Conservation (phyloP, 2,329 filamentous ascomycete species). For the Alternaria sp. region DNA sequence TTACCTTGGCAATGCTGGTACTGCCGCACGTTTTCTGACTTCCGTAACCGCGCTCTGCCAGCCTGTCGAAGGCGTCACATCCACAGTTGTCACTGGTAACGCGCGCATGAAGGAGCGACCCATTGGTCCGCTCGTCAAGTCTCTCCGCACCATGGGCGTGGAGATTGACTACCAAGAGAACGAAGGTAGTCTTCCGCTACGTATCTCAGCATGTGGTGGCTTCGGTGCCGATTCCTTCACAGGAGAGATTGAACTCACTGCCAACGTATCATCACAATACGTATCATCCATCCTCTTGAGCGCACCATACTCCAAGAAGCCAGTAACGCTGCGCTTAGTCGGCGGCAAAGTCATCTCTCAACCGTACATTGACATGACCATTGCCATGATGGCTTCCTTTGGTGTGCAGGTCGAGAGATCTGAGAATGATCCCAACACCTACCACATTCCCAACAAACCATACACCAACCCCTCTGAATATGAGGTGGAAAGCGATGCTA, state of each 20-base stretch:
- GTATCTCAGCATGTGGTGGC: conserved; percentile 70
- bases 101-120: conserved; percentile 95
- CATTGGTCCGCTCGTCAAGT: conserved; percentile 91
- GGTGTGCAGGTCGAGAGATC: conserved; percentile 83
- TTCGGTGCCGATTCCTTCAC: conserved; percentile 72
- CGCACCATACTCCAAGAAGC: conserved; percentile 93
- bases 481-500: conserved; percentile 94
- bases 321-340: conserved; percentile 87
- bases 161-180: conserved; percentile 85
- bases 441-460: conserved; percentile 85
- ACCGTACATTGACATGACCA: conserved; percentile 98
- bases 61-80: conserved; percentile 66
- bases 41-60: conserved; percentile 87
- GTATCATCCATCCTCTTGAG: conserved; percentile 97
- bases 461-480: conserved; percentile 90
- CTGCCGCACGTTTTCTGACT: conserved; percentile 92
- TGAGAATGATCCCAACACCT: conserved; percentile 82
- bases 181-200: conserved; percentile 82
- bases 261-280: conserved; percentile 98
- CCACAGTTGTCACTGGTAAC: conserved; percentile 90
- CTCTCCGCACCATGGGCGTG: conserved; percentile 87
- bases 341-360: conserved; percentile 99
- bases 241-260: conserved; percentile 88
- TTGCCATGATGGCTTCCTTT: conserved; percentile 95
- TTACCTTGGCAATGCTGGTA: conserved; percentile 96